These are phyloP conservation scores for Neurospora cerealis DNA, from an alignment of 495 filamentous ascomycete genomes.

Conservation along the genomic window DNA sequence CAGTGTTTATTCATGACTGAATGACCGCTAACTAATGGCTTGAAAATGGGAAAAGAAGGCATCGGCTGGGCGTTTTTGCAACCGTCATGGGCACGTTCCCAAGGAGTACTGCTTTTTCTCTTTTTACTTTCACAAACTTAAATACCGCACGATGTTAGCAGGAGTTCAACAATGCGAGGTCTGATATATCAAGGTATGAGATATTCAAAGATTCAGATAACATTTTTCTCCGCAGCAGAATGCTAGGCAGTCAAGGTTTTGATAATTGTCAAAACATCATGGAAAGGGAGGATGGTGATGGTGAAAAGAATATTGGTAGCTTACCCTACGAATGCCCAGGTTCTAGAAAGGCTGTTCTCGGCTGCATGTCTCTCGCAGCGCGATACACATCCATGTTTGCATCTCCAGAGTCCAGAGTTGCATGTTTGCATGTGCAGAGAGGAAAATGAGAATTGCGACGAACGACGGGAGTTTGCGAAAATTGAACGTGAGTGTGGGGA, in stretches of 20 bases:
- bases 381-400: neutral
- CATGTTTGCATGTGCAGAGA: neutral
- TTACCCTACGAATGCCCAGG: neutral
- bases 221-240: constrained; percentile 15
- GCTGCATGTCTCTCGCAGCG: neutral
- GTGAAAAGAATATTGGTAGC: neutral
- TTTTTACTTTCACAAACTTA: neutral
- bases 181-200: neutral
- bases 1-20: neutral
- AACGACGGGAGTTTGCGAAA: neutral
- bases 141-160: neutral
- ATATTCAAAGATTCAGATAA: constrained; percentile 1
- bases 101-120: neutral
- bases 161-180: neutral
- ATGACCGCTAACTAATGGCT: neutral
- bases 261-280: constrained; percentile 20
- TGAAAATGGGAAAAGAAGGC: neutral
- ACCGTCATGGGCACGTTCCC: neutral
- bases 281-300: neutral
- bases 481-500: neutral
- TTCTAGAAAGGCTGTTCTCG: neutral
- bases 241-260: constrained; percentile 30
- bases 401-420: neutral
- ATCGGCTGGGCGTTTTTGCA: neutral
- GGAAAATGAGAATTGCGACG: neutral